phyloP scores from a whole-genome alignment of 2,329 filamentous ascomycete genomes.

The Colletotrichum sp. region DNA sequence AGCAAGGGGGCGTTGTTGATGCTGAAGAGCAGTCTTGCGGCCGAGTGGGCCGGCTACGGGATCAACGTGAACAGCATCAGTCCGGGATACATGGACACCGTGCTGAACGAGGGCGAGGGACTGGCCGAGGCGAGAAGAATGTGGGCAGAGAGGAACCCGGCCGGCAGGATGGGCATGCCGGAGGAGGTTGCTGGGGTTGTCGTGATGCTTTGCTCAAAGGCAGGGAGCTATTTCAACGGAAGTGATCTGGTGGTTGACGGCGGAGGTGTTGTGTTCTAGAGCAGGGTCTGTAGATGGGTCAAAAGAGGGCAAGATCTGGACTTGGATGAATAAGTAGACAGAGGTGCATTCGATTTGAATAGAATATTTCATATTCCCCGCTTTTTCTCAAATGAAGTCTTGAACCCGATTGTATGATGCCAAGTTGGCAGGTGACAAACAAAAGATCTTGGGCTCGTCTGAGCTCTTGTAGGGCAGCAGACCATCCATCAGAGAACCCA shows the following conservation, averaged over 20 bases:
- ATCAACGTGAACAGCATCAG: constrained; percentile 74
- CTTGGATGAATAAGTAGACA: background rate
- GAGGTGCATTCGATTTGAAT: background rate
- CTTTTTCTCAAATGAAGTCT: background rate
- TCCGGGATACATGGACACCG: constrained; percentile 80
- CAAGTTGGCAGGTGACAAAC: background rate
- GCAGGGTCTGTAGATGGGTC: background rate
- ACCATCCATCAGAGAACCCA: no score
- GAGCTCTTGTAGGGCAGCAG: background rate
- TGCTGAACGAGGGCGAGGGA: constrained; percentile 70
- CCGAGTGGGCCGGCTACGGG: constrained; percentile 74
- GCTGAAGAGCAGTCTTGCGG: constrained; percentile 69
- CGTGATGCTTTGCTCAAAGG: constrained; percentile 63
- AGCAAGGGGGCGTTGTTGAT: constrained; percentile 71
- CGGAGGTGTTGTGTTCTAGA: constrained; percentile 33
- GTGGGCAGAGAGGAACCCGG: constrained; percentile 66
- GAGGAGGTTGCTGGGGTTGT: constrained; percentile 68
- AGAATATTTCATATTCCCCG: background rate
- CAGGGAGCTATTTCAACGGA: constrained; percentile 72
- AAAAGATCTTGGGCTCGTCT: background rate
- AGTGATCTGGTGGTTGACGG: constrained; percentile 71
- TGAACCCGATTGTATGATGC: no score
- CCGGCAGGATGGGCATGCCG: constrained; percentile 68
- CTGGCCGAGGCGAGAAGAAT: constrained; percentile 55
- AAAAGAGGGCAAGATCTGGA: background rate